Evolutionary conservation across 169 alveolate genomes (phyloP), one percentile per base, ranked within the genome.

Genomic region (Babesia gibsoni): DNA sequence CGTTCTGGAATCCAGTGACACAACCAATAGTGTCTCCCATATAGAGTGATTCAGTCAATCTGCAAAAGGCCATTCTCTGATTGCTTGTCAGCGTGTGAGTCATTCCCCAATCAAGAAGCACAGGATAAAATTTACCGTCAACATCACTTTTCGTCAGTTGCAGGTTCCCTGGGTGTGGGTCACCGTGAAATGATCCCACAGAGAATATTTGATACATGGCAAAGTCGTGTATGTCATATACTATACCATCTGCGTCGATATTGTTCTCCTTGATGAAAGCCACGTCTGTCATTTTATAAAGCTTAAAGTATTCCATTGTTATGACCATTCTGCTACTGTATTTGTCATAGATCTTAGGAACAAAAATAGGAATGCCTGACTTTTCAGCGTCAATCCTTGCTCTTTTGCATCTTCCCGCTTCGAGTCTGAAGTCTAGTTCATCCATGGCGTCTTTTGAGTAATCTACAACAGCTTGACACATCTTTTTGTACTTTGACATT

Each of bases 91-190:
- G 42, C 30, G 66, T n/a, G 33, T 73, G 67, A 6, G 83, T 59
- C 54, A 68, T 57, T 1, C 88, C 88, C 88, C 88, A 79, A 35
- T 79, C 88, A 2, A 79, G 57, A 33, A 79, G 54, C 32, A 69
- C 88, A 8, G 83, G 83, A 56, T 79, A 68, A 14, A 43, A 49
- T 27, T 32, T 68, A n/a, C 56, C 67, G 39, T 79, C 88, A 29
- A 20, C 45, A 23, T 57, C 58, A 35, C 57, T 68, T 25, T 82
- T 53, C 57, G 84, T 84, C 22, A 93, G 92, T 25, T 88, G 83
- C 18, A 93, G 70, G 73, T 93, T 93, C 12, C 97, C 96, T 6
- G 97, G 96, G 63, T 93, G 97, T 1, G 97, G 97, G 50, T 93
- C 97, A n/a, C 93, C 95, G 67, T 93, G 97, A 49, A 93, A 90